These are phyloP conservation scores for Microbotryum silenes-acaulis DNA, from an alignment of 1,284 basidiomycete species.

Conservation along the genomic window DNA sequence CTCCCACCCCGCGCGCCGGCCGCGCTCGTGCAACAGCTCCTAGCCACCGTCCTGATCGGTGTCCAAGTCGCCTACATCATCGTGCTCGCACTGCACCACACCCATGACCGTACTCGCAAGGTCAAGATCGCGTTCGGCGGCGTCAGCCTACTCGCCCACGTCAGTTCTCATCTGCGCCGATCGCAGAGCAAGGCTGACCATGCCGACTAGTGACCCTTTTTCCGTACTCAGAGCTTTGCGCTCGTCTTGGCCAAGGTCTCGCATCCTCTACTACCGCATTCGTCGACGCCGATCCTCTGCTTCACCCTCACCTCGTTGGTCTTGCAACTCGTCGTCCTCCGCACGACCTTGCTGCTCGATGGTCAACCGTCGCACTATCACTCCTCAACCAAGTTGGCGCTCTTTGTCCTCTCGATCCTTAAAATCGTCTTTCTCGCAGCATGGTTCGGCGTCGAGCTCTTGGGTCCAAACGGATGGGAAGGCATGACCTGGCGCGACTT, in stretches of 20 bases:
- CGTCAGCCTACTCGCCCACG: slow-evolving; percentile 11
- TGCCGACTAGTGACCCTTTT: background rate
- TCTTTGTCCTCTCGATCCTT: slow-evolving; percentile 49
- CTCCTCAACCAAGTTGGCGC: slow-evolving; percentile 37
- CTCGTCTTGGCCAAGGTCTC: slow-evolving; percentile 20
- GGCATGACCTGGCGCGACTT: slow-evolving; percentile 24
- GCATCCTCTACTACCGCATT: slow-evolving; percentile 38
- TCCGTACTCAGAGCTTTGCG: slow-evolving; percentile 17
- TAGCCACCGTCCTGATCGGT: slow-evolving; percentile 1
- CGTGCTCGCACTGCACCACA: slow-evolving; percentile 7
- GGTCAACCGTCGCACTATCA: slow-evolving; percentile 23
- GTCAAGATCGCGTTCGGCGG: slow-evolving; percentile 22
- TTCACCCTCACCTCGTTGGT: slow-evolving; percentile 71
- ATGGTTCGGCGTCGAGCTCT: slow-evolving; percentile 61
- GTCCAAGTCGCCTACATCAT: slow-evolving; percentile 16
- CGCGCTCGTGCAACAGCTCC: background rate
- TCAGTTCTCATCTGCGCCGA: background rate
- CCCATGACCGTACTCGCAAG: slow-evolving; percentile 23
- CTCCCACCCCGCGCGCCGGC: background rate
- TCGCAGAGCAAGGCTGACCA: too few relatives aligned
- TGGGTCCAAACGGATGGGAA: slow-evolving; percentile 54
- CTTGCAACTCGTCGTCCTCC: slow-evolving; percentile 53
- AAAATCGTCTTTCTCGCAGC: slow-evolving; percentile 50
- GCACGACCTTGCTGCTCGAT: slow-evolving; percentile 47
- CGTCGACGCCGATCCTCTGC: slow-evolving; percentile 67